These are phyloP conservation scores for Saturnispora serradocipensis DNA, from an alignment of 805 yeast genomes.

Conservation along the genomic window DNA sequence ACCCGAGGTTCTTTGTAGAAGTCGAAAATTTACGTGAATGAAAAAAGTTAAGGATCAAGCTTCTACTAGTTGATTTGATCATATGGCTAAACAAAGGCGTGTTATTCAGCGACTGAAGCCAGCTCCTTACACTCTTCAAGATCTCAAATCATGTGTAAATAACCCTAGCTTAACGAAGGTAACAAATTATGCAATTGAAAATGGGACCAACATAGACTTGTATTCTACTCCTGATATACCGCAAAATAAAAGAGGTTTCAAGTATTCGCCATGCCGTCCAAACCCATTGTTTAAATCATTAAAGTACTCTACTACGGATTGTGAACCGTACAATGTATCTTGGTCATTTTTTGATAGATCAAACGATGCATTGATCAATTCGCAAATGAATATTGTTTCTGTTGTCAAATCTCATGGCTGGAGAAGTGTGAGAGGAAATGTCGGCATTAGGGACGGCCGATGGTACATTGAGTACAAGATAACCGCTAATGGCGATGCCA, in stretches of 20 bases:
- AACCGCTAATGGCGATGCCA: slow-evolving; percentile 16
- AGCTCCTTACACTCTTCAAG: slow-evolving; percentile 25
- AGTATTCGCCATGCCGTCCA: slow-evolving; percentile 72
- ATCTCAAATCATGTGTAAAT: slow-evolving; percentile 17
- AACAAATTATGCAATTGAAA: neutral
- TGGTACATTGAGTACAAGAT: slow-evolving; percentile 76
- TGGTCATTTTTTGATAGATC: slow-evolving; percentile 64
- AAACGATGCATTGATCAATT: slow-evolving; percentile 39
- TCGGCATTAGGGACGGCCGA: slow-evolving; percentile 66
- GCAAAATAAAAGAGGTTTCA: slow-evolving; percentile 66
- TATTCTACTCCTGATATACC: slow-evolving; percentile 68
- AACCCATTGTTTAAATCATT: slow-evolving; percentile 48
- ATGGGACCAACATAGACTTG: slow-evolving; percentile 20
- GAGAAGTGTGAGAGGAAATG: slow-evolving; percentile 68
- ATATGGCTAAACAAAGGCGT: slow-evolving; percentile 7
- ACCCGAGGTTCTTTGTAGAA: neutral
- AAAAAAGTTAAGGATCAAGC: neutral
- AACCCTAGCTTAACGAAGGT: slow-evolving; percentile 18
- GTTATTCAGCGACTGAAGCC: slow-evolving; percentile 28
- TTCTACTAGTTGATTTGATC: neutral
- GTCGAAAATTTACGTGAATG: neutral
- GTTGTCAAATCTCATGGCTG: slow-evolving; percentile 54
- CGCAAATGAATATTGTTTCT: slow-evolving; percentile 37
- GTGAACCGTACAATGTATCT: slow-evolving; percentile 54
- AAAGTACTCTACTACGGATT: slow-evolving; percentile 63